Evolutionary conservation across 208 protist genomes (phyloP), one percentile per base, ranked within the genome.

Genomic region (Tritrichomonas foetus): DNA sequence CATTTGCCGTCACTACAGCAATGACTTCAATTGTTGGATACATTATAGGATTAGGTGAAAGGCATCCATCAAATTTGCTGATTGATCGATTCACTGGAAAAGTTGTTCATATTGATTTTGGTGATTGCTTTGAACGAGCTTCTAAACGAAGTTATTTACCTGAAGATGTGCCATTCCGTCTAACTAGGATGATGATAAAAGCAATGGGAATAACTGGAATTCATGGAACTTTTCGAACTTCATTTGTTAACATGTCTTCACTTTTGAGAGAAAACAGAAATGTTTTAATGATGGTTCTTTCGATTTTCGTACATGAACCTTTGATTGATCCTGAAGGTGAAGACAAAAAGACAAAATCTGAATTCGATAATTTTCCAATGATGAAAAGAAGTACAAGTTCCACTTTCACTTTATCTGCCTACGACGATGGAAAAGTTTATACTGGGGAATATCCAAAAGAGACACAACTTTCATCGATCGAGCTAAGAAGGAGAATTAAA

Each of bases 51-150:
- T 64, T 93, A 8, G 89, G 89, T 30, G 89, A 93, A 33, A 3
- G 89, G 27, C 50, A 93, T 69, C 33, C 57, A 47, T 47, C 36
- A 8, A 93, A 93, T 36, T 53, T 93, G 3, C 22, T 93, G 41
- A 72, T 93, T 33, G 89, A 93, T 64, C n/a, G 33, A 27, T 50
- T 33, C 55, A 93, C 89, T 13, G 89, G 89, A 13, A 69, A 72
- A 66, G 27, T 93, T 27, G 41, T 93, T 39, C 89, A 93, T 27
- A 93, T 93, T 41, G 89, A 93, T 66, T 93, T 72, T 44, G 57
- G 57, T 93, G 89, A 94, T 39, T 95, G 94, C 30, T 95, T 95
- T 66, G 94, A 95, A 47, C 75, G 93, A 0, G 94, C 93, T 25
- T 66, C 66, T 0, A 89, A 89, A n/a, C 14, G 94, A 41, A 13